Conservation (phyloP, 805 yeast genomes). For the Ogataea neopini region DNA sequence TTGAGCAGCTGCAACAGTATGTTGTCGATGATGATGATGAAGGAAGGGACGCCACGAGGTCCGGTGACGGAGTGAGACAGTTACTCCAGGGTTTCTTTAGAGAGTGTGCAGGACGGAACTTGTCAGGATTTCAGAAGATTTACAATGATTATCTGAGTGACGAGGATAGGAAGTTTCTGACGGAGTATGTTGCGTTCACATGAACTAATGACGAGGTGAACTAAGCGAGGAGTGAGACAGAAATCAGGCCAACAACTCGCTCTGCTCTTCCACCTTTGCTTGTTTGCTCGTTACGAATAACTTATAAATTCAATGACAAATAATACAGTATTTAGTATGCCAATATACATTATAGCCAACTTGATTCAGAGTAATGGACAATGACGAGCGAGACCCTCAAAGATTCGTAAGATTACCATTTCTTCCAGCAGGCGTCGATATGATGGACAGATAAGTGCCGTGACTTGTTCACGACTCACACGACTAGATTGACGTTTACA, state of each 20-base stretch:
- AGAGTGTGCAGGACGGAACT: constrained; percentile 51
- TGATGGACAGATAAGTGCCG: too few species aligned
- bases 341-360: too few species aligned
- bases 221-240: too few species aligned
- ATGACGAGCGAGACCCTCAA: too few species aligned
- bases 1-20: constrained; percentile 60
- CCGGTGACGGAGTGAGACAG: constrained; percentile 35
- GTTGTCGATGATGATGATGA: constrained; percentile 37
- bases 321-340: not conserved
- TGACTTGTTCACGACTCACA: too few species aligned
- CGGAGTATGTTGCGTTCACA: constrained; percentile 41
- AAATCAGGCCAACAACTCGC: too few species aligned
- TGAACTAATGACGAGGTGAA: not conserved
- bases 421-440: too few species aligned
- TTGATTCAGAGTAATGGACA: too few species aligned
- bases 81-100: constrained; percentile 54
- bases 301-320: not conserved
- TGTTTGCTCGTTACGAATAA: too few species aligned
- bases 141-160: constrained; percentile 48
- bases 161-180: constrained; percentile 52
- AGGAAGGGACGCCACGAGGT: constrained; percentile 30
- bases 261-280: too few species aligned
- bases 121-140: constrained; percentile 51
- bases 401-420: too few species aligned
- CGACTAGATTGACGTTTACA: too few species aligned